phyloP scores from a whole-genome alignment of 2,329 filamentous ascomycete species.

The Fusarium poae region DNA sequence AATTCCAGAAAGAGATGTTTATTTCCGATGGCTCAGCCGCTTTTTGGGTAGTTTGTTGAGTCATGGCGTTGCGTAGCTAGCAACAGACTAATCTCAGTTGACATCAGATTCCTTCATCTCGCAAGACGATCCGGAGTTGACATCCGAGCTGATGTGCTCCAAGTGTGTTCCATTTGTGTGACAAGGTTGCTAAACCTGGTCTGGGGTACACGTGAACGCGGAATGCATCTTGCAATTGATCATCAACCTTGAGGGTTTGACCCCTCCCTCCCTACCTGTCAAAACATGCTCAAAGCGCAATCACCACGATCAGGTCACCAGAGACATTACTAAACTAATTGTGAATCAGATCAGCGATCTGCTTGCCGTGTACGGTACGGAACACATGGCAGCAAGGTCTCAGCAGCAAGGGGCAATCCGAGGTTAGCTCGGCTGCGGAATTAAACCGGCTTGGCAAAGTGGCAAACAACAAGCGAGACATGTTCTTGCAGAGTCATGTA shows the following conservation, averaged over 20 bases:
- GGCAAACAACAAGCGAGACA: not conserved
- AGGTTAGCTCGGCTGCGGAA: not conserved
- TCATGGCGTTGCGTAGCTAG: accelerated
- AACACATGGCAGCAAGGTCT: not conserved
- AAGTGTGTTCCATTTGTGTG: not conserved
- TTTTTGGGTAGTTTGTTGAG: not conserved
- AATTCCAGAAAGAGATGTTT: not conserved
- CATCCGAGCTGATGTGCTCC: not conserved
- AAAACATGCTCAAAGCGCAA: not conserved
- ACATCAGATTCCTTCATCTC: not conserved
- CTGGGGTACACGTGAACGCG: not conserved
- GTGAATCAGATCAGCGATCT: not conserved
- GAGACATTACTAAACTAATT: not conserved
- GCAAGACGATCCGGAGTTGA: not conserved
- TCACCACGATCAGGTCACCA: not conserved
- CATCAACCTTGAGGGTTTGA: not conserved
- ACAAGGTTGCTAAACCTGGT: not conserved
- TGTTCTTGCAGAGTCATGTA: not conserved
- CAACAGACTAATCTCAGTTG: not conserved
- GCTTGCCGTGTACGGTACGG: not conserved
- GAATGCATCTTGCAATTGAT: not conserved
- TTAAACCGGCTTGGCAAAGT: not conserved
- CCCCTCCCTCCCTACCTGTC: not conserved
- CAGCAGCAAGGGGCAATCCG: not conserved
- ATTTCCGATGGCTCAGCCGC: not conserved